Evolutionary conservation across 73 alveolate genomes (phyloP).

Genomic region (Tetrahymena borealis): DNA sequence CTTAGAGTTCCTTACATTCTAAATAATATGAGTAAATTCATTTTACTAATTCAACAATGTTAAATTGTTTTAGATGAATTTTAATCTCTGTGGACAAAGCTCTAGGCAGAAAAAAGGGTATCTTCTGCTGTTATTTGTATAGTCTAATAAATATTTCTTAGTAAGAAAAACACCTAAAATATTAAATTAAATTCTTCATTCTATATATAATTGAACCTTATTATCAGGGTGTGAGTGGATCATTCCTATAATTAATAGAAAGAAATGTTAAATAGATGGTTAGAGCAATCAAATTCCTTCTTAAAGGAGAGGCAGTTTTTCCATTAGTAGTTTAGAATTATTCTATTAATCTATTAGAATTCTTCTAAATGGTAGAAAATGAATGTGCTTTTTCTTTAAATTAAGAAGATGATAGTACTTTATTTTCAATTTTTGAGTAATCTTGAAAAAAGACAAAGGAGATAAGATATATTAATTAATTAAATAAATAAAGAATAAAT

Average conservation of each 20-base stretch:
- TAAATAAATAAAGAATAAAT: not conserved
- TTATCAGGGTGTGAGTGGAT: not conserved
- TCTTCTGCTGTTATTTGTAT: not conserved
- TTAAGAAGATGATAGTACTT: too few relatives aligned
- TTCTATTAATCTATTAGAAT: not conserved
- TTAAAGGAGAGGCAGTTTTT: not conserved
- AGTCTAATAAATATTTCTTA: not conserved
- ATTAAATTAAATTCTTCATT: too few relatives aligned
- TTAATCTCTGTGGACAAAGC: not conserved
- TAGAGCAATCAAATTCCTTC: too few relatives aligned
- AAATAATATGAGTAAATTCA: not conserved
- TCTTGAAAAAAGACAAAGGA: too few relatives aligned
- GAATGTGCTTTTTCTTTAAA: too few relatives aligned
- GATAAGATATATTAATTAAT: not conserved
- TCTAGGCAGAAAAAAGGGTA: not conserved
- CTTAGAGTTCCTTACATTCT: not conserved
- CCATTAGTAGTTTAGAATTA: not conserved
- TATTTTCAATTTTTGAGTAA: too few relatives aligned
- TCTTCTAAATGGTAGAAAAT: too few relatives aligned
- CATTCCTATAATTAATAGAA: not conserved
- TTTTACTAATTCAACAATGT: not conserved
- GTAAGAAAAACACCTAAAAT: too few relatives aligned
- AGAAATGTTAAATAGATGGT: not conserved
- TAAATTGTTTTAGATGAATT: not conserved
- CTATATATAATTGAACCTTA: too few relatives aligned